phyloP scores from a whole-genome alignment of 2,329 filamentous ascomycete species.

The Alternaria gaisen region DNA sequence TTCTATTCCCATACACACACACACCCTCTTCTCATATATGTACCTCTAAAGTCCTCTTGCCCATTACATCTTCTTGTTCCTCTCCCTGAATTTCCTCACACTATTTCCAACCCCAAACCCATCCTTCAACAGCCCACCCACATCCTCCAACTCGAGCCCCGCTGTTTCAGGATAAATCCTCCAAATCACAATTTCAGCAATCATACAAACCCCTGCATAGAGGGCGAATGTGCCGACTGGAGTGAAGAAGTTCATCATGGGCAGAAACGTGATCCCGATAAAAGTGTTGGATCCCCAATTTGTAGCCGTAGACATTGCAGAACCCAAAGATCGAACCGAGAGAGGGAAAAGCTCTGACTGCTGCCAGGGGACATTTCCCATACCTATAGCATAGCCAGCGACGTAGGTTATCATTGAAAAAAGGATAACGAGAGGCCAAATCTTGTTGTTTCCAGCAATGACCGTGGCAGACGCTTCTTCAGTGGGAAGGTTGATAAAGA shows the following conservation, averaged over 20 bases:
- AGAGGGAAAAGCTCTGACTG: conserved; percentile 90
- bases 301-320: conserved; percentile 77
- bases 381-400: conserved; percentile 82
- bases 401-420: conserved; percentile 83
- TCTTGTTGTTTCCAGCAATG: background rate
- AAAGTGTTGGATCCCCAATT: conserved; percentile 91
- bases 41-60: background rate
- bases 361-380: conserved; percentile 96
- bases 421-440: conserved; percentile 65
- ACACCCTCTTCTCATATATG: background rate
- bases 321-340: conserved; percentile 75
- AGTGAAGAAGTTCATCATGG: conserved; percentile 80
- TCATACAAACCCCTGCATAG: conserved; percentile 76
- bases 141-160: conserved; percentile 82
- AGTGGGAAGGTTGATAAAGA: conserved; percentile 63
- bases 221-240: conserved; percentile 80
- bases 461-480: conserved; percentile 25
- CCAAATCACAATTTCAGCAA: conserved; percentile 75
- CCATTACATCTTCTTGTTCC: conserved; percentile 11
- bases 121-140: conserved; percentile 72
- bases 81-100: conserved; percentile 28
- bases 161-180: conserved; percentile 86
- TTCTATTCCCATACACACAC: background rate
- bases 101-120: conserved; percentile 70
- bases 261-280: conserved; percentile 85